A percentile compares a stretch with the other conserved stretches of the same genome.
phyloP scores from a whole-genome alignment of 805 yeast species.

The Saturnispora serradocipensis region DNA sequence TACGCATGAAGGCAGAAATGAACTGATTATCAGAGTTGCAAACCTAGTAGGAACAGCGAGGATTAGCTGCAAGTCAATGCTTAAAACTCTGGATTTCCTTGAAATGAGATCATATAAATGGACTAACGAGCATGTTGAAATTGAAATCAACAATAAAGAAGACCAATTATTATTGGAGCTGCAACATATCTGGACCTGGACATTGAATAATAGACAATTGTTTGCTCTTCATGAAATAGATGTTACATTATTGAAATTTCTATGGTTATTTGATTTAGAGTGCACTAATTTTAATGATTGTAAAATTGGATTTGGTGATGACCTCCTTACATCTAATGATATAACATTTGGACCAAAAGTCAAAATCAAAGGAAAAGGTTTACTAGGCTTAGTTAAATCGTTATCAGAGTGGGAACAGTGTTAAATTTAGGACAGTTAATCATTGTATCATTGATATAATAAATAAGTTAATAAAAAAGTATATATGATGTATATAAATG shows the following conservation, averaged over 20 bases:
- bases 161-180: neutral
- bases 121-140: neutral
- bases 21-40: slow-evolving; percentile 1
- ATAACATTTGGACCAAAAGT: neutral
- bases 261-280: slow-evolving; percentile 1
- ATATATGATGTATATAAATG: neutral
- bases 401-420: neutral
- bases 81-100: neutral
- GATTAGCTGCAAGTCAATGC: neutral
- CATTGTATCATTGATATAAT: neutral
- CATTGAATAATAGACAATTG: neutral
- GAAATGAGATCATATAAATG: neutral
- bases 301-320: slow-evolving; percentile 5
- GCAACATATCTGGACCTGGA: neutral
- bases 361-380: neutral
- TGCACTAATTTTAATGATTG: neutral
- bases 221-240: neutral
- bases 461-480: neutral
- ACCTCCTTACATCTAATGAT: neutral
- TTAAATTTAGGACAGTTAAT: neutral
- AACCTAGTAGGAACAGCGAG: slow-evolving; percentile 6
- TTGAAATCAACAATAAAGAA: neutral
- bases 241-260: neutral
- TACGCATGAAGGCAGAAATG: neutral
- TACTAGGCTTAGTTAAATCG: slow-evolving; percentile 1